Base-by-base conservation (phyloP, 768 basidiomycete species). In the Saitozyma podzolica region DNA sequence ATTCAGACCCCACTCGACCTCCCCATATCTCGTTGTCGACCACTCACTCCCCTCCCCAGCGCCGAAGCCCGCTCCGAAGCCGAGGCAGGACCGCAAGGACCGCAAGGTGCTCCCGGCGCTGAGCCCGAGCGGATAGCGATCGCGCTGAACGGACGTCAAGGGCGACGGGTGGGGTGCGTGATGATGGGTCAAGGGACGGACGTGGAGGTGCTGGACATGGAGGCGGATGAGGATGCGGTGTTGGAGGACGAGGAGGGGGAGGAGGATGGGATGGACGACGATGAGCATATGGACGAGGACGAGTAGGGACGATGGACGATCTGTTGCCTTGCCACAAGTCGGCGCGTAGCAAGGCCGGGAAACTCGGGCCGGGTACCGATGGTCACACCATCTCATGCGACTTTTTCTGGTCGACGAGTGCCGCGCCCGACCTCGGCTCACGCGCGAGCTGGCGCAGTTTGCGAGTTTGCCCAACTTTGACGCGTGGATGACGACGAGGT, bases 91-190 rank as follows among this genome's bases (percentile, higher is more conserved):
- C n/a, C 40, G 13, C n/a, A 39, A 37, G 11, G 13, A 29, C n/a
- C 40, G 13, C n/a, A 39, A n/a, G 56, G 41, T 54, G 41, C 47
- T 29, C 6, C 47, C 9, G 54, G 9, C 4, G 49, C 20, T 45
- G 57, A 19, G n/a, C 29, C 45, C 13, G 62, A 40, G 8, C 40
- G 29, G 14, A 29, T 56, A 17, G 43, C 39, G 9, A 50, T 71
- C 10, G 65, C 69, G 37, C 50, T 74, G 47, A 74, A 73, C 58
- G 69, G 72, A 10, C 40, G 67, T 45, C 48, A 59, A 37, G 69
- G 72, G 9, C 50, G 69, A 37, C 56, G 69, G 54, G 61, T 74
- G 41, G 72, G 69, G 9, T 71, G 69, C 61, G 63, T 74, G 9
- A 19, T 61, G 17, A 52, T 58, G 41, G 70, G 63, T 16, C 57